Conservation (phyloP, 495 filamentous ascomycete species). For the Aspergillus bertholletiae region DNA sequence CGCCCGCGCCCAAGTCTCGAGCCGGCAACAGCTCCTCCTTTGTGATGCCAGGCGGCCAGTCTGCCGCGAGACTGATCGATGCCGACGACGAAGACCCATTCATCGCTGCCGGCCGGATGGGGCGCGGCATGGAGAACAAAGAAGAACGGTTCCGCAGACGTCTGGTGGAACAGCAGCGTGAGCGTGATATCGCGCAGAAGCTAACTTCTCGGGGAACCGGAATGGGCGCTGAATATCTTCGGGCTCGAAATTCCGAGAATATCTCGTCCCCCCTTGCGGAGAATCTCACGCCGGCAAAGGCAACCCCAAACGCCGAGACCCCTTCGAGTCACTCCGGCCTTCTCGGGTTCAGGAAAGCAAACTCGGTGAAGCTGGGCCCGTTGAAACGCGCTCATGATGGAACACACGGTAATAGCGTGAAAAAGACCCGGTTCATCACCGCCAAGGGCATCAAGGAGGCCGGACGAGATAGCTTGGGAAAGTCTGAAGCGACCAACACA, state of each 20-base stretch:
- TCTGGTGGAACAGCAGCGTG: slow-evolving; percentile 69
- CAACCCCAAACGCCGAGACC: slow-evolving; percentile 1
- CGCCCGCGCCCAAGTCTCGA: slow-evolving; percentile 33
- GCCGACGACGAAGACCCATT: slow-evolving; percentile 57
- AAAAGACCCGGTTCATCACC: slow-evolving; percentile 82
- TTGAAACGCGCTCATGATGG: slow-evolving; percentile 51
- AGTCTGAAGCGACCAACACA: slow-evolving; percentile 24
- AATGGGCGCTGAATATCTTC: slow-evolving; percentile 75
- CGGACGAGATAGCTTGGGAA: slow-evolving; percentile 69
- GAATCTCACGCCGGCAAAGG: neutral
- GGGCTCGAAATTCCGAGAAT: slow-evolving; percentile 32
- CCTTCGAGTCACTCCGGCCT: slow-evolving; percentile 19
- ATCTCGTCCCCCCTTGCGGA: neutral
- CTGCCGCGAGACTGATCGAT: slow-evolving; percentile 65
- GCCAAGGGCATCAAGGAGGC: slow-evolving; percentile 73
- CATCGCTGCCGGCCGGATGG: slow-evolving; percentile 46
- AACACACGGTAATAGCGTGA: slow-evolving; percentile 41
- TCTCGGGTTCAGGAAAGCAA: slow-evolving; percentile 31
- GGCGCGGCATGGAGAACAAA: slow-evolving; percentile 48
- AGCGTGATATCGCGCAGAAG: slow-evolving; percentile 73
- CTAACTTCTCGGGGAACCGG: slow-evolving; percentile 62
- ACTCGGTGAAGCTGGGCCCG: slow-evolving; percentile 63
- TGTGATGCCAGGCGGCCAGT: slow-evolving; percentile 30
- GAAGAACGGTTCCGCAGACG: slow-evolving; percentile 67
- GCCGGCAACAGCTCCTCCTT: slow-evolving; percentile 20